phyloP scores from a whole-genome alignment of 345 rosid species.

The Physaria fendleri region DNA sequence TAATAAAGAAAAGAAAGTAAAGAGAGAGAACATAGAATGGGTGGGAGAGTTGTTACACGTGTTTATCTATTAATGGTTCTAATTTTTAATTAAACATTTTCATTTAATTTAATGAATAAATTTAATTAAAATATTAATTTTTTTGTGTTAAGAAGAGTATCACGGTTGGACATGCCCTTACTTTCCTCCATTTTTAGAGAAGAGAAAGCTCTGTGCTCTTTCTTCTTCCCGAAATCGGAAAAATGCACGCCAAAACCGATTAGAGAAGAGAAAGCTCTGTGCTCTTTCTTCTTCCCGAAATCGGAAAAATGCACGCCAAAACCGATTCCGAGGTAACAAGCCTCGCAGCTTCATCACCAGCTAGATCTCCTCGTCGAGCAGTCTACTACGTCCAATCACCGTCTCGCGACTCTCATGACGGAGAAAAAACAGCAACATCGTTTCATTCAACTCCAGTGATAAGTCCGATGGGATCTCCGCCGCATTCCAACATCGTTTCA shows the following conservation, averaged over 20 bases:
- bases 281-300: neutral
- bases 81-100: no score
- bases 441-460: conserved; percentile 90
- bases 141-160: no score
- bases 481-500: conserved; percentile 97
- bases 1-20: no score
- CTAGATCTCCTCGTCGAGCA: conserved; percentile 84
- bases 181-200: no score
- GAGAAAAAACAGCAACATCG: conserved; percentile 94
- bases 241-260: conserved; percentile 99
- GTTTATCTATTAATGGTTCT: no score
- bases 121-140: no score
- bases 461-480: conserved; percentile 86
- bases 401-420: conserved; percentile 93
- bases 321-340: conserved; percentile 99
- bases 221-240: neutral
- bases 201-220: no score
- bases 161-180: no score
- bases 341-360: conserved; percentile 76
- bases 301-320: conserved; percentile 79
- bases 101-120: no score
- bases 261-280: no score
- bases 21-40: no score
- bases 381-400: conserved; percentile 96
- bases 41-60: no score